A percentile compares a stretch with the other conserved stretches of the same genome.
These are phyloP conservation scores for Stachybotrys chartarum DNA, from an alignment of 2,329 filamentous ascomycete species.

Conservation along the genomic window DNA sequence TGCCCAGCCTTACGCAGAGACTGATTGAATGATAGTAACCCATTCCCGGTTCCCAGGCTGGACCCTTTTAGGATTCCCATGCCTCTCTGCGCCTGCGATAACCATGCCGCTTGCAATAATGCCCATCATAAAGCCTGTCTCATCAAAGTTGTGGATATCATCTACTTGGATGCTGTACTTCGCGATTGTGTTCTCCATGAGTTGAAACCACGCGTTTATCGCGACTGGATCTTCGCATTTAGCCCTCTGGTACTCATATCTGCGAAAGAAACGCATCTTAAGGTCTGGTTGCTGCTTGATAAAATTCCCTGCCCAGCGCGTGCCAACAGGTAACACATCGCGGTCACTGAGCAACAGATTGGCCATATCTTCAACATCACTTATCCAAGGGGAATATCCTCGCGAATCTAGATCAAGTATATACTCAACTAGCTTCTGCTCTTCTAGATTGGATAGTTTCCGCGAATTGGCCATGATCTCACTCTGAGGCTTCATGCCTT, in stretches of 20 bases:
- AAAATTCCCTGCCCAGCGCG: conserved; percentile 16
- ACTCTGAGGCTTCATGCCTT: background rate
- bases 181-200: conserved; percentile 2
- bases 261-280: background rate
- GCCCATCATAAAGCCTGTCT: conserved; percentile 7
- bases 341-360: conserved; percentile 12
- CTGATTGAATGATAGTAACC: conserved; percentile 5
- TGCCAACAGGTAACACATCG: conserved; percentile 11
- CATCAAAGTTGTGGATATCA: background rate
- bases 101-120: background rate
- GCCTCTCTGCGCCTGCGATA: background rate
- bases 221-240: conserved; percentile 3
- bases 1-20: conserved; percentile 2
- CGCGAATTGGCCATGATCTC: background rate
- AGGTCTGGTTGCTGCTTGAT: conserved; percentile 14
- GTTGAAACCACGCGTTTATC: conserved; percentile 3
- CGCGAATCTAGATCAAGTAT: conserved; percentile 15
- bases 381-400: conserved; percentile 12
- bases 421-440: conserved; percentile 7
- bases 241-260: background rate
- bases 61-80: background rate
- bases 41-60: conserved; percentile 7
- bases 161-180: conserved; percentile 9
- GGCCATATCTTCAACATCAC: conserved; percentile 15
- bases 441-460: background rate